phyloP scores from a whole-genome alignment of 202 grass and related monocot genomes.

The Digitaria exilis region DNA sequence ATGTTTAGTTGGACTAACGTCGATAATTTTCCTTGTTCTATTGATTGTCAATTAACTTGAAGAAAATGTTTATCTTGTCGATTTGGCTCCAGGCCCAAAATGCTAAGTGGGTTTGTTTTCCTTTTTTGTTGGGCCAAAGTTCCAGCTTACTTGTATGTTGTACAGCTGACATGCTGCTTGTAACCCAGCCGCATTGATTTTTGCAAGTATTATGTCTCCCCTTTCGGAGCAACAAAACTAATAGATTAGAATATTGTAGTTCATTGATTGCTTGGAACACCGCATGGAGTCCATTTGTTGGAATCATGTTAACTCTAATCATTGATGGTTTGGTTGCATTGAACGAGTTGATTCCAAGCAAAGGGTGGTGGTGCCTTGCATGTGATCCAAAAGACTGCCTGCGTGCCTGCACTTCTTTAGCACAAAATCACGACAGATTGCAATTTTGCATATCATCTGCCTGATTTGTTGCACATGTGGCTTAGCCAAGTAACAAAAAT shows the following conservation, averaged over 20 bases:
- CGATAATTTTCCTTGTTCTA: slow-evolving; percentile 26
- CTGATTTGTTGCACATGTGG: slow-evolving; percentile 41
- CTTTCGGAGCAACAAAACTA: slow-evolving; percentile 16
- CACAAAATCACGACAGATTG: slow-evolving; percentile 27
- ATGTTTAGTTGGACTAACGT: slow-evolving; percentile 30
- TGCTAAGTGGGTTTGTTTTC: neutral
- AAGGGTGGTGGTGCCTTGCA: slow-evolving; percentile 45
- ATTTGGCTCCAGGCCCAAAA: slow-evolving; percentile 19
- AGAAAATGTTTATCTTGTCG: neutral
- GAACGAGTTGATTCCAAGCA: slow-evolving; percentile 36
- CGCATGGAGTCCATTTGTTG: slow-evolving; percentile 49
- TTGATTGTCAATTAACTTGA: slow-evolving; percentile 21
- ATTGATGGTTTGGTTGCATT: slow-evolving; percentile 48
- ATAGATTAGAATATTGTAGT: slow-evolving; percentile 25
- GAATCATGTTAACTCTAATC: slow-evolving; percentile 41
- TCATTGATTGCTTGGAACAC: slow-evolving; percentile 58
- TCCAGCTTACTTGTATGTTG: slow-evolving; percentile 19
- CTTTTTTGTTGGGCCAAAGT: neutral
- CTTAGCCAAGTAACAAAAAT: slow-evolving; percentile 28
- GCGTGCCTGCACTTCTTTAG: slow-evolving; percentile 9
- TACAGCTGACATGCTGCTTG: slow-evolving; percentile 27
- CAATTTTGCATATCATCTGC: neutral
- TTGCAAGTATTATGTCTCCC: slow-evolving; percentile 17
- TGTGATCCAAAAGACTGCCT: slow-evolving; percentile 48
- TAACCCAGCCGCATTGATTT: slow-evolving; percentile 39